phyloP scores from a whole-genome alignment of 441 rosid species.

The Pelargonium fulgidum region DNA sequence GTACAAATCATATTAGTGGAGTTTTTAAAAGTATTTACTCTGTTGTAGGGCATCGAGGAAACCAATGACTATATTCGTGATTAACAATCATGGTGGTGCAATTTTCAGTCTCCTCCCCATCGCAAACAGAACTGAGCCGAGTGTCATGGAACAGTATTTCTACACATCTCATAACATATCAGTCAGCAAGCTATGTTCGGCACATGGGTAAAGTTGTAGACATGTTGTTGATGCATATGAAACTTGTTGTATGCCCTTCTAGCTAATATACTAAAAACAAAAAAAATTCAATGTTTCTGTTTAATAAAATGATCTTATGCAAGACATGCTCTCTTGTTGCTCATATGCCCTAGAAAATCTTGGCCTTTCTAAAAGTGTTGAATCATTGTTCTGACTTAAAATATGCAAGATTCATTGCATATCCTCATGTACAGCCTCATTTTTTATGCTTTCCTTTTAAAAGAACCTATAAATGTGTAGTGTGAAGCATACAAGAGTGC shows the following conservation, averaged over 20 bases:
- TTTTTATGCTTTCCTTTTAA: background rate
- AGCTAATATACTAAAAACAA: too few species aligned
- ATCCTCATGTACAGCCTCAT: background rate
- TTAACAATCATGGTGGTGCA: conserved; percentile 96
- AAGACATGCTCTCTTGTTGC: too few species aligned
- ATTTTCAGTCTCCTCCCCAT: conserved; percentile 95
- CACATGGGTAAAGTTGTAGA: conserved; percentile 66
- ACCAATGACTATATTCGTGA: conserved; percentile 74
- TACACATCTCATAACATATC: conserved; percentile 83
- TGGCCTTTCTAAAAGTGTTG: too few species aligned
- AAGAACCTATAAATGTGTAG: conserved; percentile 38
- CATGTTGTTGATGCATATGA: conserved; percentile 14
- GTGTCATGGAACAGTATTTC: conserved; percentile 66
- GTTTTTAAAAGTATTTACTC: conserved; percentile 18
- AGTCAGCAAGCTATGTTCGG: conserved; percentile 58
- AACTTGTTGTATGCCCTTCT: background rate
- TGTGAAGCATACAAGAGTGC: conserved; percentile 59
- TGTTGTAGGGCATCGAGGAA: conserved; percentile 56
- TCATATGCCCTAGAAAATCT: too few species aligned
- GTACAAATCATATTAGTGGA: background rate
- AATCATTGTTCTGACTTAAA: too few species aligned
- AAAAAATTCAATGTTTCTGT: too few species aligned
- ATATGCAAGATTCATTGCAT: background rate
- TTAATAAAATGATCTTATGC: too few species aligned
- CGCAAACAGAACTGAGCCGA: conserved; percentile 63